These are phyloP conservation scores for Stagonosporopsis rhizophila DNA, from an alignment of 2,329 filamentous ascomycete species.

Conservation along the genomic window DNA sequence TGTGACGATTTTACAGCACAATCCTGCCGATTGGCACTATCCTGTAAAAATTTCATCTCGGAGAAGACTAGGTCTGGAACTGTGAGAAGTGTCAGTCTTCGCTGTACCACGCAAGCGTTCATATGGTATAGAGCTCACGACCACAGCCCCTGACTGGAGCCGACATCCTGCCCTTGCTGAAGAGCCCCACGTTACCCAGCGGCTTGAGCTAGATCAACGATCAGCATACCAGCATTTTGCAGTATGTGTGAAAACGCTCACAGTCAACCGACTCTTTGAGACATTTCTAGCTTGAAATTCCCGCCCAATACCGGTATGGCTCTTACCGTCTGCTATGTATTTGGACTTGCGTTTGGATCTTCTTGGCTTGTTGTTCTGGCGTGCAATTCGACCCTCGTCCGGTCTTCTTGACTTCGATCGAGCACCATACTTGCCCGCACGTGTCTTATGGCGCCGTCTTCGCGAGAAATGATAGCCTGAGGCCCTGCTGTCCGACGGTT, in stretches of 20 bases:
- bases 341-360: slow-evolving; percentile 46
- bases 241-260: slow-evolving; percentile 36
- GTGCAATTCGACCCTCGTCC: slow-evolving; percentile 27
- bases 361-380: slow-evolving; percentile 36
- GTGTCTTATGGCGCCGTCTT: slow-evolving; percentile 56
- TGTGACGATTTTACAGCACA: slow-evolving; percentile 30
- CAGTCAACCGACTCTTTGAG: slow-evolving; percentile 55
- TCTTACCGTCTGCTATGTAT: slow-evolving; percentile 47
- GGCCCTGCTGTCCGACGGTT: slow-evolving; percentile 25
- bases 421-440: slow-evolving; percentile 54
- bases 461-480: slow-evolving; percentile 49
- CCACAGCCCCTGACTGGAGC: slow-evolving; percentile 53
- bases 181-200: slow-evolving; percentile 52
- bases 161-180: slow-evolving; percentile 59
- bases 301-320: slow-evolving; percentile 49
- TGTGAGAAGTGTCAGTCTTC: slow-evolving; percentile 38
- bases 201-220: slow-evolving; percentile 53
- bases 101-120: slow-evolving; percentile 15
- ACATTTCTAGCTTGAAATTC: slow-evolving; percentile 56
- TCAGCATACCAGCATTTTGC: slow-evolving; percentile 29
- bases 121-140: slow-evolving; percentile 42
- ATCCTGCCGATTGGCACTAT: slow-evolving; percentile 40
- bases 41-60: slow-evolving; percentile 58
- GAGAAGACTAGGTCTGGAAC: slow-evolving; percentile 61
- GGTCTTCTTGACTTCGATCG: slow-evolving; percentile 41